Percentiles rank a stretch among this genome's conserved stretches.
Conservation (phyloP, 371 early-diverging fungal genomes). For the Lichtheimia ornata region DNA sequence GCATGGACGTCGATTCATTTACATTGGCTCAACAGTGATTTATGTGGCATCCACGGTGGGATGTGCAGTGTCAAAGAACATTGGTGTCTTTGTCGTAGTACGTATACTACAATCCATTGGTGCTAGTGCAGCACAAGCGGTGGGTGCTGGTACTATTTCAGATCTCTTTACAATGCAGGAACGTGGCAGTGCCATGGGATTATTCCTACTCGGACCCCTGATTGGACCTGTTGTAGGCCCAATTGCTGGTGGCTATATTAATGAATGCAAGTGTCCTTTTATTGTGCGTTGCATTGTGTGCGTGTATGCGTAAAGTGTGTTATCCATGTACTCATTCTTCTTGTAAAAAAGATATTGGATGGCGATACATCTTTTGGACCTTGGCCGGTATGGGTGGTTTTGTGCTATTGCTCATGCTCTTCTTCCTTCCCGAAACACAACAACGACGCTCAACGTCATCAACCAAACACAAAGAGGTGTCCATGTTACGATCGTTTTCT, state of each 20-base stretch:
- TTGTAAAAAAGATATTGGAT: slow-evolving; percentile 45
- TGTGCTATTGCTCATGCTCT: slow-evolving; percentile 55
- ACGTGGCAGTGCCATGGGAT: slow-evolving; percentile 61
- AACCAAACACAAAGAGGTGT: background rate
- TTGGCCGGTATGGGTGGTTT: slow-evolving; percentile 58
- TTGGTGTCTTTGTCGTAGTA: slow-evolving; percentile 57
- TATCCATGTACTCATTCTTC: too few species aligned
- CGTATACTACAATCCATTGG: slow-evolving; percentile 73
- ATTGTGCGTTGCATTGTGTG: too few species aligned
- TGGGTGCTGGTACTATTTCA: slow-evolving; percentile 65
- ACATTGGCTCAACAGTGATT: slow-evolving; percentile 57
- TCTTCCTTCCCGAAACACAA: slow-evolving; percentile 69
- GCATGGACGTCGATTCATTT: slow-evolving; percentile 65
- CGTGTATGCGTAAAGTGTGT: too few species aligned
- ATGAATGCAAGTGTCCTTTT: slow-evolving; percentile 35
- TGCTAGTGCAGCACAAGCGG: slow-evolving; percentile 69
- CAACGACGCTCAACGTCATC: background rate
- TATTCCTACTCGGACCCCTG: slow-evolving; percentile 60
- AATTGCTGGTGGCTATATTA: slow-evolving; percentile 46
- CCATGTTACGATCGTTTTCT: slow-evolving; percentile 23
- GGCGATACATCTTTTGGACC: slow-evolving; percentile 71
- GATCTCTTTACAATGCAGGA: slow-evolving; percentile 33
- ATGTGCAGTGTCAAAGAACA: slow-evolving; percentile 59
- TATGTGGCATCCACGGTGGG: slow-evolving; percentile 65
- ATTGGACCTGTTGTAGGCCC: slow-evolving; percentile 58